Conservation (phyloP, 768 basidiomycete species). For the Leccinum imitatum region DNA sequence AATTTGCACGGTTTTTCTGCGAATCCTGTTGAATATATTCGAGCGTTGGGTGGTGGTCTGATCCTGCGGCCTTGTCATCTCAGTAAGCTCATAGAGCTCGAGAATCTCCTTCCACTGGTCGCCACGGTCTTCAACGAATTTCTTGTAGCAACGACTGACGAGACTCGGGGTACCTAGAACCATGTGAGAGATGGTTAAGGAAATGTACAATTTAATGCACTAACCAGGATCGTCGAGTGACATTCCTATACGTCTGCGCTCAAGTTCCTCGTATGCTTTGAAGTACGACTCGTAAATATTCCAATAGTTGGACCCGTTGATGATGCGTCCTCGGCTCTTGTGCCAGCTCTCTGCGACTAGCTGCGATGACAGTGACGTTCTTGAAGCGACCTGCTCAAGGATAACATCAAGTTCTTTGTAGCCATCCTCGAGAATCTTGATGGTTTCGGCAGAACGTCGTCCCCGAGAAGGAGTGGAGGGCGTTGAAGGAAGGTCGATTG, state of each 20-base stretch:
- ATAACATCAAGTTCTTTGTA: neutral
- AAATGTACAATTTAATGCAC: too few species aligned
- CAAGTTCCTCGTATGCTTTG: neutral
- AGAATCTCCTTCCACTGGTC: neutral
- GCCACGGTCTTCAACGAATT: neutral
- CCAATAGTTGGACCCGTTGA: neutral
- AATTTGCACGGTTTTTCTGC: neutral
- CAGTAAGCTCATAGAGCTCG: neutral
- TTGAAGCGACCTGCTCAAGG: neutral
- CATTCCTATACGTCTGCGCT: neutral
- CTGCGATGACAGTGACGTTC: neutral
- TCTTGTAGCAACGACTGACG: neutral
- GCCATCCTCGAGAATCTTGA: neutral
- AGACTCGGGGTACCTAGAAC: neutral
- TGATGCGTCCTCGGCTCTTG: neutral
- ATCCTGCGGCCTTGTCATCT: neutral
- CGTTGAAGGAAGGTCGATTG: too few species aligned
- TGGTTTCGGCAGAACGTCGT: neutral
- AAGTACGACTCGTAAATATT: neutral
- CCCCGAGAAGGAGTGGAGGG: neutral
- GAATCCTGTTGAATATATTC: neutral
- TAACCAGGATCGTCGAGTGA: neutral
- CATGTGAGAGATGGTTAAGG: too few species aligned
- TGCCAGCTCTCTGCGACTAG: conserved; percentile 1
- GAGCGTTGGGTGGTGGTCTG: neutral